Evolutionary conservation across 129 eudicot species (phyloP), one percentile per base, ranked within the genome.

Genomic region (Flaveria robusta): DNA sequence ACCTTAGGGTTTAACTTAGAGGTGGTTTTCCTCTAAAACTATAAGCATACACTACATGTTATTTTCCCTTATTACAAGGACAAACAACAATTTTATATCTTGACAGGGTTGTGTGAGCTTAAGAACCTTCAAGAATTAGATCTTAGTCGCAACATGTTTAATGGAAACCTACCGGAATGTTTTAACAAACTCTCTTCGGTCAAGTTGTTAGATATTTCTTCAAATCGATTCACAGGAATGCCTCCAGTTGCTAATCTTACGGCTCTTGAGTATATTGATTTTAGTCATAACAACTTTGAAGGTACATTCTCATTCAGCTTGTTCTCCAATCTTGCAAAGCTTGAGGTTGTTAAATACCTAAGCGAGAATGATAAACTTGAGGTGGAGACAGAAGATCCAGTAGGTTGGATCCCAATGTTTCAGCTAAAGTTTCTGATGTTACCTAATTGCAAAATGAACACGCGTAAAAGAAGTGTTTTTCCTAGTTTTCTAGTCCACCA

Each of bases 401-500:
- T 11, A 27, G 70, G 18, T 60, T 80, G 82, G 80, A 20, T 29
- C 52, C 83, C 85, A 15, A 20, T 27, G 26, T 85, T 85, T 43
- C 80, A 85, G 83, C 54, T 85, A 23, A 43, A 73, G 52, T 16
- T 59, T 2, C 68, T 85, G 11, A 20, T 31, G 3, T 8, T 81
- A 14, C 20, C 83, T 0, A 34, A 70, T 37, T 85, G 85, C 58
- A 68, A 51, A 45, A 23, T 85, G 0, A 77, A 85, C 49, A 29
- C 42, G 49, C 63, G 13, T 7, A 71, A 27, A 13, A 70, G 73
- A 26, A 45, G 51, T 15, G 46, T 41, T 14, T 5, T 84, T 66
- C 85, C 88, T 18, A 7, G 26, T 3, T 84, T 84, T 77, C 79
- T 84, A 18, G 10, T 58, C 14, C 52, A 37, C 47, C 88, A 84